Evolutionary conservation across 2,329 filamentous ascomycete species (phyloP), one percentile per base, ranked within the genome.

Genomic region (Pseudogymnoascus sp.): DNA sequence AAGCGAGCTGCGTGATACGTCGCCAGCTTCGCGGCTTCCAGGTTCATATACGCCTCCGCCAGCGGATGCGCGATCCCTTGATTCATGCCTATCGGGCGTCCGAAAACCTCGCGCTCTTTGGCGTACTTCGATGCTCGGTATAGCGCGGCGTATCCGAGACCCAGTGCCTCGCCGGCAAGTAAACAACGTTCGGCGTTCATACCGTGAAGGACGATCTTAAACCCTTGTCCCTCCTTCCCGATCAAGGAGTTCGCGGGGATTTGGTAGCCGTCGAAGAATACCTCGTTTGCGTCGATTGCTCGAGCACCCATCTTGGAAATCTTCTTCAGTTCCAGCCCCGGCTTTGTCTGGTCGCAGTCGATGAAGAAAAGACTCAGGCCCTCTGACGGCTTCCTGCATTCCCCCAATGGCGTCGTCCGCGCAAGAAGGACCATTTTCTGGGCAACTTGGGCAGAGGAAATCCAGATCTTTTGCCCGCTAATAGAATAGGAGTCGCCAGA

Each of bases 241-340:
- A 95, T 83, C 0, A 93, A 75, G 0, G 83, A 78, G 39, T 83
- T 77, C 0, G 79, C 79, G 0, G 86, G 83, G 12, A 94, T 82
- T 3, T 74, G 71, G 71, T 92, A 95, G 66, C 86, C 82, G 71
- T 94, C 89, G 70, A 95, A 94, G 73, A 95, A 95, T 1, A 95
- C 87, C 70, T 94, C 89, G 66, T 95, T 95, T 0, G 90, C 89
- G 68, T 94, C 90, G 1, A 95, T 84, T 0, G 89, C 89, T 11
- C 89, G 78, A 0, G 89, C 88, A 7, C 91, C 91, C 89, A 95
- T 94, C 72, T 95, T 95, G 73, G 83, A 85, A 67, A 95, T 95
- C 69, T 77, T 83, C 43, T 83, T 83, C 69, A 94, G 76, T 8
- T 87, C 82, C 1, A 93, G 75, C 0, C 82, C 82, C 25, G 20